These are phyloP conservation scores for Aspergillus awamori DNA, from an alignment of 2,329 filamentous ascomycete genomes.

Conservation along the genomic window DNA sequence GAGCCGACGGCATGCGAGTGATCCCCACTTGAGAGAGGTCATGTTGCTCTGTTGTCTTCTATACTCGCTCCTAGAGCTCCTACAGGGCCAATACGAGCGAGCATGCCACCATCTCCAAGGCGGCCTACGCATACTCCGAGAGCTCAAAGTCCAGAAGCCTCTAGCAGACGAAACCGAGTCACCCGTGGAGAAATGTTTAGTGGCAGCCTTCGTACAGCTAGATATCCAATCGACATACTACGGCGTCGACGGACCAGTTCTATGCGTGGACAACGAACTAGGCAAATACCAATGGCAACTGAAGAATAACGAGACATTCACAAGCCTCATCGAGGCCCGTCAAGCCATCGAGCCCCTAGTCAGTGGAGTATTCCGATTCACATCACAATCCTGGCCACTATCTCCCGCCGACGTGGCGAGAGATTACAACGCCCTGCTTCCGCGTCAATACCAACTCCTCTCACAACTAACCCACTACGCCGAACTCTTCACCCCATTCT, in stretches of 20 bases:
- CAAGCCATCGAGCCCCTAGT: slow-evolving; percentile 3
- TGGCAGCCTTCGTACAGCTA: slow-evolving; percentile 6
- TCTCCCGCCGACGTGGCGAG: not conserved
- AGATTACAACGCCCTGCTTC: not conserved
- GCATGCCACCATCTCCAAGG: slow-evolving; percentile 10
- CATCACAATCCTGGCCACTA: not conserved
- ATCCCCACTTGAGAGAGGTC: not conserved
- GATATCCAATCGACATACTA: slow-evolving; percentile 8
- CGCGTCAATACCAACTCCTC: not conserved
- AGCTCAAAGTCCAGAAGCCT: not conserved
- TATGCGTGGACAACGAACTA: not conserved
- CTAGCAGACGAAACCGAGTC: not conserved
- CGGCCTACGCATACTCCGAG: not conserved
- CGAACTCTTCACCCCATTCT: not conserved
- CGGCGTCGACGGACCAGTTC: not conserved
- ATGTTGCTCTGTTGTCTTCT: slow-evolving; percentile 11
- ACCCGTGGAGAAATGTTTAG: slow-evolving; percentile 3
- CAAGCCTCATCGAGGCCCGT: not conserved
- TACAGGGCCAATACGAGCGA: slow-evolving; percentile 3
- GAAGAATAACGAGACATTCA: not conserved
- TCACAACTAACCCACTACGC: not conserved
- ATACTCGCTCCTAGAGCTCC: slow-evolving; percentile 3
- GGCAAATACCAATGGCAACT: not conserved
- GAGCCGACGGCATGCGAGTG: not conserved
- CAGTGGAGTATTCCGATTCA: not conserved